These are phyloP conservation scores for Eimeria necatrix DNA, from an alignment of 169 alveolate species.

Conservation along the genomic window DNA sequence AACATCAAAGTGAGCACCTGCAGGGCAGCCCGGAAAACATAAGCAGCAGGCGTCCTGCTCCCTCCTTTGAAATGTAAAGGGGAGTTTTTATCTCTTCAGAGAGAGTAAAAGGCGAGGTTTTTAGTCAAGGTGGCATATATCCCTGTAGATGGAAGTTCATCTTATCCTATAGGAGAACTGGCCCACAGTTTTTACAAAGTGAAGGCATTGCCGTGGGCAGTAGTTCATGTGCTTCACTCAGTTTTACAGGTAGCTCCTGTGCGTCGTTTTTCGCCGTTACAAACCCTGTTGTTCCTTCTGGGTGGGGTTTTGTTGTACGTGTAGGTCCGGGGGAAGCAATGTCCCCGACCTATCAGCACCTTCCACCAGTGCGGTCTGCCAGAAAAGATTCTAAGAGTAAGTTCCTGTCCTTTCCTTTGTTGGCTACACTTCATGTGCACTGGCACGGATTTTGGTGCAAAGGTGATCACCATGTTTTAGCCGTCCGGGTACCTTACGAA, in stretches of 20 bases:
- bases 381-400: constrained; percentile 92
- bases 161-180: neutral
- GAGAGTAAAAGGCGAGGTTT: neutral
- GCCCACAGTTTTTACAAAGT: no score
- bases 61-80: neutral
- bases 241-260: no score
- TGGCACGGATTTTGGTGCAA: no score
- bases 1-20: constrained; percentile 89
- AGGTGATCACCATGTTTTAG: no score
- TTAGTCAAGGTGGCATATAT: neutral
- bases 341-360: constrained; percentile 97
- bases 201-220: no score
- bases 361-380: constrained; percentile 99
- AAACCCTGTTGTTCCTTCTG: no score
- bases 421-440: neutral
- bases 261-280: no score
- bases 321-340: constrained; percentile 92
- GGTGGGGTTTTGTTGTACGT: no score
- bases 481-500: no score
- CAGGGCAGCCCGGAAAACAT: neutral
- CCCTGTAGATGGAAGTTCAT: neutral
- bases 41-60: neutral
- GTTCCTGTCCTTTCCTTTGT: neutral
- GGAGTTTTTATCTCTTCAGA: no score
- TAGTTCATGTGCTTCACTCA: no score